phyloP scores from a whole-genome alignment of 1,284 basidiomycete genomes.

The Heterobasidion parviporum region DNA sequence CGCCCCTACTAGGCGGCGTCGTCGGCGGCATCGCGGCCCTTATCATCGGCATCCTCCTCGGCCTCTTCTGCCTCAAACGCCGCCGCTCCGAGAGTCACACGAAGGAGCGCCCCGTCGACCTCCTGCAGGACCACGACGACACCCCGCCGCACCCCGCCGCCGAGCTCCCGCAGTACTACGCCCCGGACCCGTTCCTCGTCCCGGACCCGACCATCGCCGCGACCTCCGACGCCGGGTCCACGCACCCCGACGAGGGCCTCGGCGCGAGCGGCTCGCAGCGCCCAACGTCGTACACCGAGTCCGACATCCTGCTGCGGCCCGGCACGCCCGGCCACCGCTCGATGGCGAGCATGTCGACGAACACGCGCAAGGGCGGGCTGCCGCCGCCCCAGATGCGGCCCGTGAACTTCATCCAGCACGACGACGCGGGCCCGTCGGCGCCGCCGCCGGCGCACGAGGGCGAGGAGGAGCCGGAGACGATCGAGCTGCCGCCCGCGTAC shows the following conservation, averaged over 20 bases:
- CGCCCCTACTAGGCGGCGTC: slow-evolving; percentile 40
- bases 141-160: slow-evolving; percentile 32
- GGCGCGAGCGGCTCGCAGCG: slow-evolving; percentile 4
- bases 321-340: slow-evolving; percentile 10
- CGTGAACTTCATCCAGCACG: slow-evolving; percentile 75
- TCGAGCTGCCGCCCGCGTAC: slow-evolving; percentile 76
- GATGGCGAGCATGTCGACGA: slow-evolving; percentile 16
- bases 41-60: slow-evolving; percentile 31
- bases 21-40: slow-evolving; percentile 52
- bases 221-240: slow-evolving; percentile 18
- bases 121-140: slow-evolving; percentile 54
- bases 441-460: slow-evolving; percentile 17
- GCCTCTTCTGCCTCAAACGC: slow-evolving; percentile 47
- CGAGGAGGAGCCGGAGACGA: slow-evolving; percentile 49
- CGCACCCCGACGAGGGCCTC: slow-evolving; percentile 12
- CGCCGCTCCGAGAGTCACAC: slow-evolving; percentile 25
- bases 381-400: slow-evolving; percentile 42
- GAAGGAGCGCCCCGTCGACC: slow-evolving; percentile 53
- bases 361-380: slow-evolving; percentile 38
- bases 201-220: slow-evolving; percentile 45
- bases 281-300: slow-evolving; percentile 15
- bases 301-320: slow-evolving; percentile 7
- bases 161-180: slow-evolving; percentile 56
- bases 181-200: slow-evolving; percentile 66
- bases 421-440: slow-evolving; percentile 59